Evolutionary conservation across 768 basidiomycete species (phyloP), one percentile per base, ranked within the genome.

Genomic region (Pholiota molesta): DNA sequence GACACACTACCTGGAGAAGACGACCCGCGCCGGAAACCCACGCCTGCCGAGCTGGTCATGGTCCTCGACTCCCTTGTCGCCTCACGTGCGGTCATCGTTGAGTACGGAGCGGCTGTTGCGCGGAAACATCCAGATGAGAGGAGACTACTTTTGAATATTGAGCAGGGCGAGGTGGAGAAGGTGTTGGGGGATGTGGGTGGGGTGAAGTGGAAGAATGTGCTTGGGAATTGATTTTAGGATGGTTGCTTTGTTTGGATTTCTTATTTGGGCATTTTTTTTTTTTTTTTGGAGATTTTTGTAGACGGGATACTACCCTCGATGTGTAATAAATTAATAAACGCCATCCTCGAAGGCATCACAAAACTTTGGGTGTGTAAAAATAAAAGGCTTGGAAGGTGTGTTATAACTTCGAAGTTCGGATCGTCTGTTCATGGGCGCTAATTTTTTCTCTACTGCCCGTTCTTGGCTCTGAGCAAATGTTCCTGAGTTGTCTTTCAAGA

Each of bases 141-240:
- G 62, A 84, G 86, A 67, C 79, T 97, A 0, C 75, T 94, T 62
- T 76, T 96, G n/a, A 94, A 94, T 69, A 70, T 97, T 63, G 95
- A 97, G 72, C 86, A 88, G 63, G 79, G 78, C 0, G 95, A 97
- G 66, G 90, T 96, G 0, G 93, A 95, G 74, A 81, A 93, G 58
- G 91, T 94, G 26, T 77, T 98, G 52, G 85, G 91, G 47, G 93
- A 94, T 59, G 83, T 92, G 19, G 95, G 94, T 6, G 90, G 91
- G 16, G 65, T 74, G 21, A 70, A 69, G 9, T 93, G 91, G 91
- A 86, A 84, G 76, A 89, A 79, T 70, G 74, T 82, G 11, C 69
- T 85, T 61, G 74, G 74, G 51, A 68, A 65, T 57, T 72, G 56
- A 65, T 23, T 16, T 53, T 53, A n/a, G 35, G 35, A 9, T 13